Conservation (phyloP, 495 filamentous ascomycete genomes). For the Lophiotrema nucula region DNA sequence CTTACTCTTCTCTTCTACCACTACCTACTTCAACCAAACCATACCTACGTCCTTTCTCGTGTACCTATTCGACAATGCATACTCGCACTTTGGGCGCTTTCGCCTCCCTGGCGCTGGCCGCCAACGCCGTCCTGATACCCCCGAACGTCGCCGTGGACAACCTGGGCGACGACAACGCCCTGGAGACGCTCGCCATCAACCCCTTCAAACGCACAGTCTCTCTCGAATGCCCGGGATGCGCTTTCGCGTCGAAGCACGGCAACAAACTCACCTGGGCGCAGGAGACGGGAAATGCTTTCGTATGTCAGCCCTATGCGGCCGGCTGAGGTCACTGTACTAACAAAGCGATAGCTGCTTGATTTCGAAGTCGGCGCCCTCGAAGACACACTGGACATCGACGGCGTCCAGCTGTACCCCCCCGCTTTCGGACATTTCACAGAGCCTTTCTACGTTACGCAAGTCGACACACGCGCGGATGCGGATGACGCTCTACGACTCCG, state of each 20-base stretch:
- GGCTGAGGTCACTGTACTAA: neutral
- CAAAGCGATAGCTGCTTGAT: slow-evolving; percentile 24
- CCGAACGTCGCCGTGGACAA: slow-evolving; percentile 18
- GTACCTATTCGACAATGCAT: slow-evolving; percentile 10
- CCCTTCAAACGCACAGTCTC: slow-evolving; percentile 31
- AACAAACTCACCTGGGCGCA: slow-evolving; percentile 13
- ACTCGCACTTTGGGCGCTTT: slow-evolving; percentile 25
- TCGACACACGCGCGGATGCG: slow-evolving; percentile 9
- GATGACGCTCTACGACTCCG: slow-evolving; percentile 25
- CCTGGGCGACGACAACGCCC: slow-evolving; percentile 29
- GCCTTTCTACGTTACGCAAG: slow-evolving; percentile 30
- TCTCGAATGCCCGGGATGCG: slow-evolving; percentile 27
- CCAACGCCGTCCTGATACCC: slow-evolving; percentile 29
- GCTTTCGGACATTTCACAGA: slow-evolving; percentile 22
- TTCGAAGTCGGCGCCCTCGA: slow-evolving; percentile 28
- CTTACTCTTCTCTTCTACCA: slow-evolving; percentile 3
- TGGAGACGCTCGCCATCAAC: slow-evolving; percentile 32
- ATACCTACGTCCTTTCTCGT: slow-evolving; percentile 3
- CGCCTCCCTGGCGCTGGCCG: slow-evolving; percentile 34
- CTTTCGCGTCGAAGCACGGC: slow-evolving; percentile 19
- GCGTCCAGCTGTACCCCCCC: slow-evolving; percentile 32
- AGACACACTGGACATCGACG: slow-evolving; percentile 30
- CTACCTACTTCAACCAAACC: neutral
- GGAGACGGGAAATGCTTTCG: slow-evolving; percentile 24
- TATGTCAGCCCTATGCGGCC: slow-evolving; percentile 5